Evolutionary conservation across 805 yeast species (phyloP).

Genomic region (Zygoascus ofunaensis): DNA sequence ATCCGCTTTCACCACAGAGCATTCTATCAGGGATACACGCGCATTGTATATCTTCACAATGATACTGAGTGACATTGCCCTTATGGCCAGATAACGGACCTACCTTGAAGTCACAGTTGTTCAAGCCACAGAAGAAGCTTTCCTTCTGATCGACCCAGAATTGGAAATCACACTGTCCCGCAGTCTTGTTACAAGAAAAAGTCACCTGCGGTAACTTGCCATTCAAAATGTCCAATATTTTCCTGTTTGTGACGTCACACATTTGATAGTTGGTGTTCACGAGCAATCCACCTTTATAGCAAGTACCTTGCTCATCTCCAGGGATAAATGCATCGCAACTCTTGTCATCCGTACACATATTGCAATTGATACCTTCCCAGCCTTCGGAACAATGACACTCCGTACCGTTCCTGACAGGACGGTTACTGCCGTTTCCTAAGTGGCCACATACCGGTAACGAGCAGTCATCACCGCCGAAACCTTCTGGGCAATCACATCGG

Average conservation of each 20-base stretch:
- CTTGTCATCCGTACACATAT: conserved; percentile 58
- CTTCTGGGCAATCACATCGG: conserved; percentile 82
- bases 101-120: conserved; percentile 60
- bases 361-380: conserved; percentile 94
- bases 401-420: conserved; percentile 51
- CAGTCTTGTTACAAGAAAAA: conserved; percentile 69
- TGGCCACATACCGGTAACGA: conserved; percentile 82
- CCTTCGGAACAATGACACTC: conserved; percentile 72
- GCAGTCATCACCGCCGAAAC: conserved; percentile 93
- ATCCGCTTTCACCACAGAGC: conserved; percentile 90
- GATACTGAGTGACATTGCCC: conserved; percentile 60
- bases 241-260: conserved; percentile 87
- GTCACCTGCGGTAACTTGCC: conserved; percentile 88
- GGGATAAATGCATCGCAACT: conserved; percentile 87
- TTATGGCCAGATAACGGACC: conserved; percentile 33
- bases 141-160: conserved; percentile 92
- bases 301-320: conserved; percentile 73
- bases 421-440: conserved; percentile 49
- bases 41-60: conserved; percentile 72
- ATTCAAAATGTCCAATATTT: conserved; percentile 67
- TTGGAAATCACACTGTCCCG: conserved; percentile 72
- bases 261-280: conserved; percentile 77
- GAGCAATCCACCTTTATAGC: conserved; percentile 76
- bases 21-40: conserved; percentile 84
- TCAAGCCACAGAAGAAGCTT: conserved; percentile 80